phyloP scores from a whole-genome alignment of 2,329 filamentous ascomycete genomes.

The Penicillium sumatraense region DNA sequence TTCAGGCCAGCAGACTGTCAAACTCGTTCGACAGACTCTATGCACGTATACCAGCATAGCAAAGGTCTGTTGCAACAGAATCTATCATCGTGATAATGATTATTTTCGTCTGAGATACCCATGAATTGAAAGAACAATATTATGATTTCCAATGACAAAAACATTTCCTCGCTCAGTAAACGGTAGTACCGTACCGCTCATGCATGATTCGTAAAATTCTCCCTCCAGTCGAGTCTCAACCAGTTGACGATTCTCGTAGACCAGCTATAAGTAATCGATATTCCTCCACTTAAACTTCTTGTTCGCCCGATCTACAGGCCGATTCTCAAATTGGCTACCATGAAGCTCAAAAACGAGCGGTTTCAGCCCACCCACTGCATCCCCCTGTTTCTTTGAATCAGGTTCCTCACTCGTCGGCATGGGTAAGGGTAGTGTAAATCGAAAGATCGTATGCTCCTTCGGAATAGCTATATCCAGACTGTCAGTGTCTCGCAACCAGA shows the following conservation, averaged over 20 bases:
- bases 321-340: slow-evolving; percentile 82
- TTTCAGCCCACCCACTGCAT: slow-evolving; percentile 18
- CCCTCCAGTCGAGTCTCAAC: not conserved
- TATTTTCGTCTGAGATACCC: not conserved
- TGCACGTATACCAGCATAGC: no score
- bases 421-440: slow-evolving; percentile 67
- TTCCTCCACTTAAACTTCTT: slow-evolving; percentile 91
- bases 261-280: slow-evolving; percentile 70
- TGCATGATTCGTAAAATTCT: not conserved
- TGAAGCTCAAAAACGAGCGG: slow-evolving; percentile 78
- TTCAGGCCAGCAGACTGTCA: no score
- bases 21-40: no score
- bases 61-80: not conserved
- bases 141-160: not conserved
- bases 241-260: not conserved
- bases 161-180: not conserved
- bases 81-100: not conserved
- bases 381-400: slow-evolving; percentile 39
- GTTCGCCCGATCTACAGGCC: slow-evolving; percentile 82
- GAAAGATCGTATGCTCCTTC: slow-evolving; percentile 88
- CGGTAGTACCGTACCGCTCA: not conserved
- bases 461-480: slow-evolving; percentile 64
- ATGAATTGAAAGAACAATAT: not conserved
- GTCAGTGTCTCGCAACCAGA: not conserved
- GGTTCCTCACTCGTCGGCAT: slow-evolving; percentile 20